Conservation (phyloP, 139 green algal genomes). For the Chlamydomonas sp. region DNA sequence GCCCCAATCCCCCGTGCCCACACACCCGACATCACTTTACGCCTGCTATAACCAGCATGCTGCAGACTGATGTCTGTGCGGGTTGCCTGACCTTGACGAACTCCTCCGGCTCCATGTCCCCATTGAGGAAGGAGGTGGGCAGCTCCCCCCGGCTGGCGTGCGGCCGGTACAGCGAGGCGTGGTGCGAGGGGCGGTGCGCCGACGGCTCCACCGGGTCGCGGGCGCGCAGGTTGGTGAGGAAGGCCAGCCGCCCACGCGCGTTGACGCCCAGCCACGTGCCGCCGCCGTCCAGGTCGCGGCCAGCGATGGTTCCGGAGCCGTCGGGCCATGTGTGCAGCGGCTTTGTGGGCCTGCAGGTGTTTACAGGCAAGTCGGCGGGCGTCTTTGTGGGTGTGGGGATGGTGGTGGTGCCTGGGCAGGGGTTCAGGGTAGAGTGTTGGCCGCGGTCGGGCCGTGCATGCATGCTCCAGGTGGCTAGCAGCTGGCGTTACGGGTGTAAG, state of each 20-base stretch:
- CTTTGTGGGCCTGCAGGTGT: constrained; percentile 55
- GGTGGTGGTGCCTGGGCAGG: background rate
- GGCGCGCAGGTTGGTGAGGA: constrained; percentile 77
- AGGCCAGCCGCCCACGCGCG: constrained; percentile 55
- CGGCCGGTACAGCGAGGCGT: background rate
- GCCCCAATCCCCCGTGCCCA: no score
- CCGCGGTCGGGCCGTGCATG: no score
- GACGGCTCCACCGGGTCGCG: background rate
- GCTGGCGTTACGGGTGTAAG: no score
- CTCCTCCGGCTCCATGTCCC: constrained; percentile 25
- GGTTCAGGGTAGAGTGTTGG: background rate
- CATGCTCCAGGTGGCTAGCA: no score
- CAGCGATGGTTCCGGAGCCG: constrained; percentile 57
- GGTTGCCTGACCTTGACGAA: constrained; percentile 41
- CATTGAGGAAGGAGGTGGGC: constrained; percentile 58
- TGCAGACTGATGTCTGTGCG: no score
- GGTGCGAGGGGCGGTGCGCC: background rate
- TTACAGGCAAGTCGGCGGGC: background rate
- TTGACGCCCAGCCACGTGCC: constrained; percentile 82
- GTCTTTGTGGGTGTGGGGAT: background rate
- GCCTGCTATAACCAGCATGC: no score
- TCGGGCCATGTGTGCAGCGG: constrained; percentile 67
- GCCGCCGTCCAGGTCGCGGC: constrained; percentile 58
- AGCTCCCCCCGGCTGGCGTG: constrained; percentile 61
- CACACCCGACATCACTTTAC: no score